Evolutionary conservation across 352 stramenopile species (phyloP).

Genomic region (Bremia lactucae): DNA sequence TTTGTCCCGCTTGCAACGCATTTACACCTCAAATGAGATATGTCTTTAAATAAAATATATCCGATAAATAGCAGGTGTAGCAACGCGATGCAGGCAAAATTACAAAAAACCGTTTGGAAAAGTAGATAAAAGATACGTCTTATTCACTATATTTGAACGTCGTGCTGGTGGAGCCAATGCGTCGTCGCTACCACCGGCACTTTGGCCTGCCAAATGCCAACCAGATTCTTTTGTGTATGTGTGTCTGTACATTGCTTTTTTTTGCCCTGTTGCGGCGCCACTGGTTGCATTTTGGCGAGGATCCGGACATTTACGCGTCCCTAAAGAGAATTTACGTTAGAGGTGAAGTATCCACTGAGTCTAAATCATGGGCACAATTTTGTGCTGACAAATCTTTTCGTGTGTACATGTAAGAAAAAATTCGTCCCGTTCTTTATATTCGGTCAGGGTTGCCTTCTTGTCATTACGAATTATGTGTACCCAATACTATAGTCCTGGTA

Average conservation of each 20-base stretch:
- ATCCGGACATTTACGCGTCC: slow-evolving; percentile 37
- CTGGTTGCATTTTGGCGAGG: slow-evolving; percentile 47
- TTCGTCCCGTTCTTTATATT: neutral
- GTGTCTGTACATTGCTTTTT: slow-evolving; percentile 43
- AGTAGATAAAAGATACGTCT: neutral
- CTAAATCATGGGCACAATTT: slow-evolving; percentile 42
- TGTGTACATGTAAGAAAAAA: slow-evolving; percentile 9
- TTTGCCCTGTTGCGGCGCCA: slow-evolving; percentile 46
- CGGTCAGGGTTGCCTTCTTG: neutral
- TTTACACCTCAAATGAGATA: no score
- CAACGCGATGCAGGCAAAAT: slow-evolving; percentile 3
- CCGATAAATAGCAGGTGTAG: no score
- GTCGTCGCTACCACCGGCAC: slow-evolving; percentile 42
- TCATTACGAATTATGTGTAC: neutral
- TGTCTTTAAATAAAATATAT: no score
- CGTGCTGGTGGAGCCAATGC: slow-evolving; percentile 21
- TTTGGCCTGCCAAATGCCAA: slow-evolving; percentile 80
- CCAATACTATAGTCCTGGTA: slow-evolving; percentile 11
- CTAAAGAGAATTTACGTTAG: slow-evolving; percentile 42
- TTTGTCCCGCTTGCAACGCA: no score
- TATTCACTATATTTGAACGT: no score
- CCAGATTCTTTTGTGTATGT: slow-evolving; percentile 63
- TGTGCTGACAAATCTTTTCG: slow-evolving; percentile 27
- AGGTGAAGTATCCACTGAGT: slow-evolving; percentile 24
- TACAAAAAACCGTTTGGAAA: neutral